These are phyloP conservation scores for Quercus ilex DNA, from an alignment of 306 rosid genomes.

Conservation along the genomic window DNA sequence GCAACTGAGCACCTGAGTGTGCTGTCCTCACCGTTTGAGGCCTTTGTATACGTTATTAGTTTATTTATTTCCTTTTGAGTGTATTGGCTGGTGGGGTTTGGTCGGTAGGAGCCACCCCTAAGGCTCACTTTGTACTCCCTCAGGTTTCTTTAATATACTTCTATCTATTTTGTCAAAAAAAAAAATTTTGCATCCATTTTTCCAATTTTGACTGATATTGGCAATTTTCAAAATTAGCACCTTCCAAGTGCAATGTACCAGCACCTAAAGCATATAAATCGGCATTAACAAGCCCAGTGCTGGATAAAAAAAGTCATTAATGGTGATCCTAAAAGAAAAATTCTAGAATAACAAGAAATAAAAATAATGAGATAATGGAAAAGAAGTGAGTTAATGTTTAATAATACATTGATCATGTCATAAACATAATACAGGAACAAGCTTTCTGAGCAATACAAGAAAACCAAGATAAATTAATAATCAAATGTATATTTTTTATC, in stretches of 20 bases:
- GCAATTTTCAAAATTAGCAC: constrained; percentile 23
- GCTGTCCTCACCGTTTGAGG: too few species aligned
- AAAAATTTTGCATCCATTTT: constrained; percentile 73
- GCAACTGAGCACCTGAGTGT: too few species aligned
- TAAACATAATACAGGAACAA: neutral
- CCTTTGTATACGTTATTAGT: too few species aligned
- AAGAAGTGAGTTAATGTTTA: neutral
- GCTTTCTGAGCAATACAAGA: neutral
- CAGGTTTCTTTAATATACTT: too few species aligned
- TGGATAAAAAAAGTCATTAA: constrained; percentile 40
- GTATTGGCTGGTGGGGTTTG: too few species aligned
- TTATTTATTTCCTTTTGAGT: too few species aligned
- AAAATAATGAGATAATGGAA: constrained; percentile 3
- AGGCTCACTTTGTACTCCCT: too few species aligned
- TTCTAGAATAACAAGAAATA: constrained; percentile 2
- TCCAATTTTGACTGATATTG: constrained; percentile 45
- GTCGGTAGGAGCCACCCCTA: too few species aligned
- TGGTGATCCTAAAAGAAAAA: constrained; percentile 11
- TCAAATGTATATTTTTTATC: neutral
- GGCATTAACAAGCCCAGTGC: constrained; percentile 84
- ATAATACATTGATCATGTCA: neutral
- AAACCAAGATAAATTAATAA: neutral
- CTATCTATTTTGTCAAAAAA: too few species aligned
- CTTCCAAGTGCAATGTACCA: constrained; percentile 51
- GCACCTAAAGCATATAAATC: constrained; percentile 78